These are phyloP conservation scores for Taphrina confusa DNA, from an alignment of 1,139 yeast genomes.

Conservation along the genomic window DNA sequence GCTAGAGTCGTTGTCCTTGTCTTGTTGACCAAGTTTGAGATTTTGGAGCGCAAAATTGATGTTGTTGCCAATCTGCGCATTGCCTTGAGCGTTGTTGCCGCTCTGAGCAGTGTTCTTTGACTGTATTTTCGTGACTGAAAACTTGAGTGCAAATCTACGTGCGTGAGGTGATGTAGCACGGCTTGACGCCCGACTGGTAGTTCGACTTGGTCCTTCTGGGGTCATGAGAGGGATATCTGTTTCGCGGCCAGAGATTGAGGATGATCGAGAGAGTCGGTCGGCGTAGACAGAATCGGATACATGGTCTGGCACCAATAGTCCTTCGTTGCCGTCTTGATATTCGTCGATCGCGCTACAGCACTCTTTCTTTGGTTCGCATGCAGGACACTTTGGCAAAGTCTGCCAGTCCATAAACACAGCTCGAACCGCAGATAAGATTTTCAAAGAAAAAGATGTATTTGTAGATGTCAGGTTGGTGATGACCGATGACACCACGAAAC, in stretches of 20 bases:
- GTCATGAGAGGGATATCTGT: slow-evolving; percentile 15
- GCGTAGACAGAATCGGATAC: slow-evolving; percentile 11
- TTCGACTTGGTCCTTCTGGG: slow-evolving; percentile 5
- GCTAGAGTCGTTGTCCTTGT: too few relatives aligned
- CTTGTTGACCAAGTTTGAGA: too few relatives aligned
- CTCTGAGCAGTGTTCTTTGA: too few relatives aligned
- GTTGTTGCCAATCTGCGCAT: too few relatives aligned
- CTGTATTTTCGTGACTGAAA: slow-evolving; percentile 7
- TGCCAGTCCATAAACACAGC: not conserved
- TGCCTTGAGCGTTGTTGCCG: too few relatives aligned
- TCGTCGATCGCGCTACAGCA: slow-evolving; percentile 28
- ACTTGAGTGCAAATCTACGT: not conserved
- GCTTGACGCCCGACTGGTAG: slow-evolving; percentile 7
- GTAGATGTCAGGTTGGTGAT: too few relatives aligned
- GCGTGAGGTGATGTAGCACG: slow-evolving; percentile 10
- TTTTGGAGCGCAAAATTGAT: too few relatives aligned
- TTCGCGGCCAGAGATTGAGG: not conserved
- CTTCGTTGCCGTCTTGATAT: slow-evolving; percentile 31
- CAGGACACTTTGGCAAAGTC: not conserved
- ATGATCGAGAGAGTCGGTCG: not conserved
- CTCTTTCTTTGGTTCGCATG: not conserved
- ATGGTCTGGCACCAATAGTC: slow-evolving; percentile 26
- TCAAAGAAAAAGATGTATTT: too few relatives aligned
- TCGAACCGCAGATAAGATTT: too few relatives aligned
- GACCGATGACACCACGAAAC: too few relatives aligned